These are phyloP conservation scores for Haberlea rhodopensis DNA, from an alignment of 257 asterid species.

Conservation along the genomic window DNA sequence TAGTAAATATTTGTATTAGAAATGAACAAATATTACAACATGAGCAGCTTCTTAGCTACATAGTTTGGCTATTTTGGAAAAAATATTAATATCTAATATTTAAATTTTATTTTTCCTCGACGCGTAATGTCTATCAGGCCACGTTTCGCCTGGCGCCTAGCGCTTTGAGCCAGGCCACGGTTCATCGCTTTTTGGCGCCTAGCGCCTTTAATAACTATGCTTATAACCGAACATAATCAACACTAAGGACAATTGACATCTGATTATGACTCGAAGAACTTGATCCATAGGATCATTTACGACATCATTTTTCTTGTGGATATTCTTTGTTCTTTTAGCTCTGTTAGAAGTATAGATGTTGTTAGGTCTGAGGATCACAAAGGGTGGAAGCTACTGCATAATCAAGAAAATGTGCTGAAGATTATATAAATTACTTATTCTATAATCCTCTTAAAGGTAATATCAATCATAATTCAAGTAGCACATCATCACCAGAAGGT, in stretches of 20 bases:
- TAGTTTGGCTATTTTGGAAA: too few relatives aligned
- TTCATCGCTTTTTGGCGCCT: too few relatives aligned
- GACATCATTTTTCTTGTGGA: not conserved
- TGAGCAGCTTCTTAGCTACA: too few relatives aligned
- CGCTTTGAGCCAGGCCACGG: too few relatives aligned
- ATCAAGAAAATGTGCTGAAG: not conserved
- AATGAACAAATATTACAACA: too few relatives aligned
- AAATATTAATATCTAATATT: too few relatives aligned
- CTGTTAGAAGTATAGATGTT: not conserved
- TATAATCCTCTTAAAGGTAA: not conserved
- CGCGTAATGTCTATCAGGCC: too few relatives aligned
- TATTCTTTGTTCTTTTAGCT: not conserved
- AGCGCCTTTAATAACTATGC: too few relatives aligned
- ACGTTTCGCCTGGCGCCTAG: too few relatives aligned
- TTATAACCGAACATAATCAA: not conserved
- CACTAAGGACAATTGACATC: not conserved
- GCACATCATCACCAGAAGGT: not conserved
- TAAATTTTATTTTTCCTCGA: too few relatives aligned
- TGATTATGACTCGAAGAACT: not conserved
- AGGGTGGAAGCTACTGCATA: not conserved
- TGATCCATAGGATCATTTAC: not conserved
- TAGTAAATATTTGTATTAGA: too few relatives aligned
- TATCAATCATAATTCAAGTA: not conserved
- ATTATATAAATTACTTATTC: not conserved
- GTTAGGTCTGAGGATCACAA: not conserved